phyloP scores from a whole-genome alignment of 257 asterid species.

The Mentha longifolia region DNA sequence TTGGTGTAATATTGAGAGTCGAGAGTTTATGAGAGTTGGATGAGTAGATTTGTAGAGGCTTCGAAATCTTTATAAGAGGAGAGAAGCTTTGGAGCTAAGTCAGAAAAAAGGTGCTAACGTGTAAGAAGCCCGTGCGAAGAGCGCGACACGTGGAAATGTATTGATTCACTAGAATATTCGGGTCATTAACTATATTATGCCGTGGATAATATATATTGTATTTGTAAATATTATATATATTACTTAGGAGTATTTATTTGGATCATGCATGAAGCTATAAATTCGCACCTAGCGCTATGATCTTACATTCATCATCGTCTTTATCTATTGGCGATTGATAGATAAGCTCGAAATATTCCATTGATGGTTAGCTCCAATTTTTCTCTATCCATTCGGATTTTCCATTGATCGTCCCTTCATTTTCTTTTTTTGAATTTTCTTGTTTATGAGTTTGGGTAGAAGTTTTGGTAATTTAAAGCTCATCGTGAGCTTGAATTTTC shows the following conservation, averaged over 20 bases:
- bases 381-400: too few species aligned
- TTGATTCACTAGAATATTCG: too few species aligned
- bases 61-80: neutral
- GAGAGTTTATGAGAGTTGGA: neutral
- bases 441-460: neutral
- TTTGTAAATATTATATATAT: too few species aligned
- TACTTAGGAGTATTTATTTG: too few species aligned
- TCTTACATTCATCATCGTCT: too few species aligned
- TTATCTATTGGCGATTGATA: neutral
- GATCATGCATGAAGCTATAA: too few species aligned
- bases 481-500: neutral
- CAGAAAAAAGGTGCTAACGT: constrained; percentile 34
- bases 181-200: too few species aligned
- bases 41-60: neutral
- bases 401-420: neutral
- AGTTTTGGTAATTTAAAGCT: neutral
- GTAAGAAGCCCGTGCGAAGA: constrained; percentile 22
- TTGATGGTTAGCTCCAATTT: too few species aligned
- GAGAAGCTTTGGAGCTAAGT: constrained; percentile 9
- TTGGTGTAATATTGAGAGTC: too few species aligned
- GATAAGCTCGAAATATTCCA: neutral
- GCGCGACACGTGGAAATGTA: constrained; percentile 35
- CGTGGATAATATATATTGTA: too few species aligned
- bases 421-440: too few species aligned
- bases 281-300: too few species aligned